Base-by-base conservation (phyloP, 192 early-diverging fungal species). In the Diversispora epigaea region DNA sequence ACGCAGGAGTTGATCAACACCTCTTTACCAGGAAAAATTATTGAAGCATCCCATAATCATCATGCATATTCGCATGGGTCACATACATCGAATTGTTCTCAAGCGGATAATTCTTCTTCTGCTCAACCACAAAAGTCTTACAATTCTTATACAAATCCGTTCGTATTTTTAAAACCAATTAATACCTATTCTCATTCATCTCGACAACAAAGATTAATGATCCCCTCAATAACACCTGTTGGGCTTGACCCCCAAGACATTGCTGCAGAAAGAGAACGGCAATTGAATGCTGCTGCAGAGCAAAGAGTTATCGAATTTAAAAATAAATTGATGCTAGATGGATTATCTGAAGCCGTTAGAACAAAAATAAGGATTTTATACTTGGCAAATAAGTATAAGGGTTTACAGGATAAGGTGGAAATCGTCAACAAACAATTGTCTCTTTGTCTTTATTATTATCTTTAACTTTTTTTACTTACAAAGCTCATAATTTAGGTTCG, bases 251-350 rank as follows among this genome's bases (percentile, higher is more conserved):
- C 93, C 12, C 77, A 87, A n/a, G 86, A 85, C 3, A 75, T 98
- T 63, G 81, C 88, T 3, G 78, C 86, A 49, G 95, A 98, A 84
- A 85, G 92, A 40, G 94, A 98, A 66, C 85, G 49, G 6, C 85
- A 89, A 25, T 84, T 94, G 25, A 81, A 85, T 19, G 84, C 88
- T 4, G 82, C 94, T 22, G 87, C 96, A 56, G 78, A 87, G 60
- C 86, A 94, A 78, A 90, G 95, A 56, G 93, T 98, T 40, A 70
- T 85, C 49, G 92, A 94, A 77, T 85, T 96, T 8, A 89, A 92
- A 60, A 78, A 81, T 49, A 69, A 7, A 50, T 71, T 57, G 72
- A 63, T 19, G 50, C 50, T 7, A 17, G 50, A 10, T 52, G 11
- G 50, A 32, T 32, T 32, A 32, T 32, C 25, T 69, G 32, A 41